Percentiles rank a stretch among this genome's conserved stretches.
Evolutionary conservation across 805 yeast genomes (phyloP).

Genomic region (Wickerhamomyces chambardii): DNA sequence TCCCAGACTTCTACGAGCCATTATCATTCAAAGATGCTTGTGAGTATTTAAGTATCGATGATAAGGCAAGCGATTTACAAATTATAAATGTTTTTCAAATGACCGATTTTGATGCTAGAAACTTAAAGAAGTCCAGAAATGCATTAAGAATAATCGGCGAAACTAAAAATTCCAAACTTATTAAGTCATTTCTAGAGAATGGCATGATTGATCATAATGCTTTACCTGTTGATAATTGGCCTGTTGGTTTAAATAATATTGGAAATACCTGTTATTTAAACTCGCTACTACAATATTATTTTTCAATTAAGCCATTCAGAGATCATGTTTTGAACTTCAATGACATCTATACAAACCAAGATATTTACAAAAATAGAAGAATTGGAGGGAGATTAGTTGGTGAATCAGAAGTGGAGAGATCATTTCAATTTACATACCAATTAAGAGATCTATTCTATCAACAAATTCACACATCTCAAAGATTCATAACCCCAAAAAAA

Average conservation of each 20-base stretch:
- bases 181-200: slow-evolving; percentile 44
- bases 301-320: slow-evolving; percentile 76
- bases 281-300: slow-evolving; percentile 84
- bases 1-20: slow-evolving; percentile 18
- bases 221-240: slow-evolving; percentile 64
- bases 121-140: slow-evolving; percentile 45
- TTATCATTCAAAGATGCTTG: slow-evolving; percentile 33
- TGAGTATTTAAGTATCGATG: slow-evolving; percentile 36
- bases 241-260: slow-evolving; percentile 87
- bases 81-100: slow-evolving; percentile 44
- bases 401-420: slow-evolving; percentile 68
- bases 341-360: slow-evolving; percentile 22
- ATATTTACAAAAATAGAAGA: slow-evolving; percentile 40
- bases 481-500: slow-evolving; percentile 72
- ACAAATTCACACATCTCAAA: slow-evolving; percentile 51
- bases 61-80: slow-evolving; percentile 47
- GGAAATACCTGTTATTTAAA: slow-evolving; percentile 96
- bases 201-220: slow-evolving; percentile 55
- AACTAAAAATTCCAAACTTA: slow-evolving; percentile 42
- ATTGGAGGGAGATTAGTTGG: slow-evolving; percentile 85
- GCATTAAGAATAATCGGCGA: slow-evolving; percentile 50
- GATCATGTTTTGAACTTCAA: slow-evolving; percentile 52
- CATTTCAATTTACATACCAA: slow-evolving; percentile 73
- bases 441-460: slow-evolving; percentile 60
- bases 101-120: slow-evolving; percentile 35